These are phyloP conservation scores for Mytilinidion resinicola DNA, from an alignment of 495 filamentous ascomycete species.

Conservation along the genomic window DNA sequence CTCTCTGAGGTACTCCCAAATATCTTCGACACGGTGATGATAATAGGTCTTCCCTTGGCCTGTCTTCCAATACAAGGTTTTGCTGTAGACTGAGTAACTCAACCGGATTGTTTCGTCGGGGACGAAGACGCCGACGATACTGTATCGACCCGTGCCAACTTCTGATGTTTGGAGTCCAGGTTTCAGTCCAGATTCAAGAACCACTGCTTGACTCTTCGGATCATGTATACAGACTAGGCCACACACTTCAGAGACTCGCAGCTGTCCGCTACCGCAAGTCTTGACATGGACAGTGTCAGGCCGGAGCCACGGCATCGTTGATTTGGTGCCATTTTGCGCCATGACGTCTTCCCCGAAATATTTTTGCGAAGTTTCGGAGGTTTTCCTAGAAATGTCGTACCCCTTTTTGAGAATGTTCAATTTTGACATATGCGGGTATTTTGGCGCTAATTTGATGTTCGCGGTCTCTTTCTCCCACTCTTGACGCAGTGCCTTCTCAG, in stretches of 20 bases:
- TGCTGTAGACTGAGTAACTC: conserved; percentile 43
- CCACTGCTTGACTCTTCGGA: conserved; percentile 9
- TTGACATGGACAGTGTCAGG: conserved; percentile 14
- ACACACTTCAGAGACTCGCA: conserved; percentile 15
- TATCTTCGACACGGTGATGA: conserved; percentile 1
- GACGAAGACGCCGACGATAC: conserved; percentile 58
- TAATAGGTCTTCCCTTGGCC: conserved; percentile 25
- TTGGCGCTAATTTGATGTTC: too few relatives aligned
- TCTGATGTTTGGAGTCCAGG: conserved; percentile 41
- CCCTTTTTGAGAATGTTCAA: too few relatives aligned
- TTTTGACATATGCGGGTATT: too few relatives aligned
- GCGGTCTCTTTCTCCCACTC: too few relatives aligned
- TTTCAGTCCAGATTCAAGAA: conserved; percentile 23
- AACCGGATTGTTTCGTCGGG: conserved; percentile 46
- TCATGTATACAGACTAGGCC: conserved; percentile 33
- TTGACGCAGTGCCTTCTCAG: too few relatives aligned
- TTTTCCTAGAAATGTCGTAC: too few relatives aligned
- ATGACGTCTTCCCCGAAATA: too few relatives aligned
- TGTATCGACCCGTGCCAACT: conserved; percentile 53
- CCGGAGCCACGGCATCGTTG: neutral
- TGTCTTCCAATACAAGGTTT: conserved; percentile 33
- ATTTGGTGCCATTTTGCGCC: too few relatives aligned
- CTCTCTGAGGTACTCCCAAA: conserved; percentile 17
- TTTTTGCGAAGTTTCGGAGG: too few relatives aligned
- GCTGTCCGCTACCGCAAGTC: conserved; percentile 18